phyloP scores from a whole-genome alignment of 1,284 basidiomycete species.

The Boletellus deceptivus region DNA sequence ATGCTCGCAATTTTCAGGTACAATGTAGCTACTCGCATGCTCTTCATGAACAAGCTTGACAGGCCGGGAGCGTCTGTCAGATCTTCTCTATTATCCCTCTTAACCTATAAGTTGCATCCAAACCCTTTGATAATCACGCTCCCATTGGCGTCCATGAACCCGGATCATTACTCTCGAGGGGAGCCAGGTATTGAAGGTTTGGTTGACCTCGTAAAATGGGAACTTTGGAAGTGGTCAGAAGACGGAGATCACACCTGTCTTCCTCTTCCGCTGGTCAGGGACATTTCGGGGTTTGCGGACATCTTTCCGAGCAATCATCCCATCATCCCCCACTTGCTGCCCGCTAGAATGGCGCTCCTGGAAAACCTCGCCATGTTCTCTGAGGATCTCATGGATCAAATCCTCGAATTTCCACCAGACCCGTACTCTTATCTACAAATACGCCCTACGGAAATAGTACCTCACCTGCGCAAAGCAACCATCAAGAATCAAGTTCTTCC shows the following conservation, averaged over 20 bases:
- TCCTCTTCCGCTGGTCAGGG: conserved; percentile 51
- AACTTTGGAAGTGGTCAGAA: conserved; percentile 69
- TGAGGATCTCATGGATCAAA: conserved; percentile 71
- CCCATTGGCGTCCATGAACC: conserved; percentile 73
- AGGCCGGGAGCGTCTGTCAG: conserved; percentile 78
- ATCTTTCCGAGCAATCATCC: conserved; percentile 61
- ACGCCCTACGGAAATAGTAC: conserved; percentile 48
- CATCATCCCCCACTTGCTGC: conserved; percentile 58
- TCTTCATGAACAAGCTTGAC: conserved; percentile 90
- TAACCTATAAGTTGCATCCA: conserved; percentile 71
- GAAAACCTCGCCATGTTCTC: conserved; percentile 81
- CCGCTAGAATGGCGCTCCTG: conserved; percentile 67
- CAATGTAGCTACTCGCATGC: conserved; percentile 69
- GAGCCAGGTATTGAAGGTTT: conserved; percentile 78
- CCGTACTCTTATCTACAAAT: conserved; percentile 65
- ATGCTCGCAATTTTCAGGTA: conserved; percentile 50
- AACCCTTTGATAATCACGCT: conserved; percentile 72
- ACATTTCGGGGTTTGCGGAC: conserved; percentile 41
- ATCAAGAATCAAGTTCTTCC: conserved; percentile 69
- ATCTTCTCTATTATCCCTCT: conserved; percentile 67
- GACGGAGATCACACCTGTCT: conserved; percentile 45
- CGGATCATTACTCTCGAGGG: conserved; percentile 59
- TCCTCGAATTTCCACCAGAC: conserved; percentile 57
- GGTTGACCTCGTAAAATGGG: conserved; percentile 80
- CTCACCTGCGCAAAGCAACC: conserved; percentile 67